Percentiles rank a stretch among this genome's conserved stretches.
These are phyloP conservation scores for Neoascochyta sp. DNA, from an alignment of 2,329 filamentous ascomycete genomes.

Conservation along the genomic window DNA sequence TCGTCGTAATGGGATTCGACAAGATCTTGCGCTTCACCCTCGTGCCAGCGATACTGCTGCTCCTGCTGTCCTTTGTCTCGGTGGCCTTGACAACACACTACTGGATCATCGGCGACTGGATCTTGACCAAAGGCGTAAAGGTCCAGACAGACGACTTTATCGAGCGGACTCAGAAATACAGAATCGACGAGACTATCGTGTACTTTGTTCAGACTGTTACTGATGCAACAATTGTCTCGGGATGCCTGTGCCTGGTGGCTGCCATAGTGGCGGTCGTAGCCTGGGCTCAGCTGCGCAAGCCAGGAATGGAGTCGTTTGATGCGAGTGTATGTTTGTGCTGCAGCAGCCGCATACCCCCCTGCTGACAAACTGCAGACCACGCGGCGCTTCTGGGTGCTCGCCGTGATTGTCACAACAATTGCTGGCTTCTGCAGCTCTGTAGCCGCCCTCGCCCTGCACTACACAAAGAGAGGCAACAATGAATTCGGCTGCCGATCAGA, in stretches of 20 bases:
- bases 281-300: slow-evolving; percentile 21
- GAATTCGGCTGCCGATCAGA: slow-evolving; percentile 22
- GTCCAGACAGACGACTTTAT: slow-evolving; percentile 14
- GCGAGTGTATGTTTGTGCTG: slow-evolving; percentile 15
- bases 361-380: slow-evolving; percentile 15
- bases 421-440: slow-evolving; percentile 17
- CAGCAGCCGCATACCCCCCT: background rate
- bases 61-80: slow-evolving; percentile 26
- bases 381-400: slow-evolving; percentile 27
- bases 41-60: slow-evolving; percentile 21
- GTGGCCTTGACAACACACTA: slow-evolving; percentile 28
- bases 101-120: slow-evolving; percentile 31
- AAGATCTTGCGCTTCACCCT: slow-evolving; percentile 22
- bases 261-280: slow-evolving; percentile 22
- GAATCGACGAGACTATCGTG: slow-evolving; percentile 23
- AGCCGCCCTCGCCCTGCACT: slow-evolving; percentile 22
- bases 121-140: slow-evolving; percentile 18
- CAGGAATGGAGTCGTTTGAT: slow-evolving; percentile 22
- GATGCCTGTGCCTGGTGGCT: slow-evolving; percentile 22
- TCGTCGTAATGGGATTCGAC: slow-evolving; percentile 16
- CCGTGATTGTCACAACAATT: slow-evolving; percentile 16
- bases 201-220: slow-evolving; percentile 23
- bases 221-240: slow-evolving; percentile 26
- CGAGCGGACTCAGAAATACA: slow-evolving; percentile 14
- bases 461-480: slow-evolving; percentile 23